Percentiles rank a stretch among this genome's conserved stretches.
Conservation (phyloP, 2,329 filamentous ascomycete genomes). For the Nemania diffusa region DNA sequence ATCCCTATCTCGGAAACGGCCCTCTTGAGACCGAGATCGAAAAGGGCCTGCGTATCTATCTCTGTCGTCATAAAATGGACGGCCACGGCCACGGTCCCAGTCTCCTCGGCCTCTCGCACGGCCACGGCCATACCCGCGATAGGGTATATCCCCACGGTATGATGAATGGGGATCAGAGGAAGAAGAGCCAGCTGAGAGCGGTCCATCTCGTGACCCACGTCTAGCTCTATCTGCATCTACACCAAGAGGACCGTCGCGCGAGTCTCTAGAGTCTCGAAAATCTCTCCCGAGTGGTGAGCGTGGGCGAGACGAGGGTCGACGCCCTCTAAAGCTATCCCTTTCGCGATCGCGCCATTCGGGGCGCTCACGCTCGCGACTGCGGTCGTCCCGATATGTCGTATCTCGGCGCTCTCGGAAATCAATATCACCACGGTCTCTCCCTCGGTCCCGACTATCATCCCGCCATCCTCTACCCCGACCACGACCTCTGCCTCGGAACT, state of each 20-base stretch:
- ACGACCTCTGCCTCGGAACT: slow-evolving; percentile 70
- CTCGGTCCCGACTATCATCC: slow-evolving; percentile 70
- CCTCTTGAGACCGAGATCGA: slow-evolving; percentile 73
- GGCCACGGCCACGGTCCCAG: slow-evolving; percentile 61
- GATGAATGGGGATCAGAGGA: slow-evolving; percentile 71
- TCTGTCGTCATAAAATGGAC: slow-evolving; percentile 69
- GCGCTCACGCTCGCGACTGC: slow-evolving; percentile 67
- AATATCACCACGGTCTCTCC: slow-evolving; percentile 68
- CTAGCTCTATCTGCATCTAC: slow-evolving; percentile 74
- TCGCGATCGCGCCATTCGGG: slow-evolving; percentile 63
- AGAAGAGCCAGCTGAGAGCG: slow-evolving; percentile 75
- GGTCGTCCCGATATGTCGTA: slow-evolving; percentile 65
- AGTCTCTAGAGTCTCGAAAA: slow-evolving; percentile 67
- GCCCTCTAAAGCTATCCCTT: slow-evolving; percentile 64
- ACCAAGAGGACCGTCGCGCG: slow-evolving; percentile 65
- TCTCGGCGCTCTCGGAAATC: slow-evolving; percentile 68
- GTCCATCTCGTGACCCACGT: slow-evolving; percentile 77
- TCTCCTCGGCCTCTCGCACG: slow-evolving; percentile 63
- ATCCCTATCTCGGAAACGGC: slow-evolving; percentile 65
- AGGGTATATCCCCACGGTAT: slow-evolving; percentile 61
- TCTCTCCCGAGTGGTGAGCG: slow-evolving; percentile 74
- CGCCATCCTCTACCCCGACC: slow-evolving; percentile 68
- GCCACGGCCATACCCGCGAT: slow-evolving; percentile 65
- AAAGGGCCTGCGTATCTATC: slow-evolving; percentile 60
- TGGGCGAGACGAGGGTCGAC: slow-evolving; percentile 69